Evolutionary conservation across 768 basidiomycete species (phyloP).

Genomic region (Collybiopsis confluens): DNA sequence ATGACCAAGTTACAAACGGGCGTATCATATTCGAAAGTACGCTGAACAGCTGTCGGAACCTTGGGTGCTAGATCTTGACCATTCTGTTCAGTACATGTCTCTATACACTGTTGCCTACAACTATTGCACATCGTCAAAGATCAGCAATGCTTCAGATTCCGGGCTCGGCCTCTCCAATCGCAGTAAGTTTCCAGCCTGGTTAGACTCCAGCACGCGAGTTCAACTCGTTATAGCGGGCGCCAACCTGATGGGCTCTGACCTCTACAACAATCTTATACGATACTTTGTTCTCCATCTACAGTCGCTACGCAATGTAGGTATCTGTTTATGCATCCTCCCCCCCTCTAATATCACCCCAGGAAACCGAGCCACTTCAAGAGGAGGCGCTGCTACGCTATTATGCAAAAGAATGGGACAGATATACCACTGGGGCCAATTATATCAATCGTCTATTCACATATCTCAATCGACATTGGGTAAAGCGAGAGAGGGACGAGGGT

Average conservation of each 20-base stretch:
- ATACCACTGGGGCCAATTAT: slow-evolving; percentile 95
- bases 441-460: slow-evolving; percentile 98
- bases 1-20: slow-evolving; percentile 89
- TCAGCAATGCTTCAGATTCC: slow-evolving; percentile 16
- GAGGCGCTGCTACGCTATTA: slow-evolving; percentile 89
- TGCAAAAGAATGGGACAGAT: slow-evolving; percentile 90
- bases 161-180: slow-evolving; percentile 55
- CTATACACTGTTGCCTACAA: slow-evolving; percentile 93
- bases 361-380: slow-evolving; percentile 76
- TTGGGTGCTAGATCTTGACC: slow-evolving; percentile 6
- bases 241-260: slow-evolving; percentile 94
- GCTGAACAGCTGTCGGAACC: not conserved
- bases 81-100: slow-evolving; percentile 73
- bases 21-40: slow-evolving; percentile 73
- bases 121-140: slow-evolving; percentile 90
- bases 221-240: slow-evolving; percentile 63
- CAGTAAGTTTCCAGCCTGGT: slow-evolving; percentile 48
- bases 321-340: not conserved
- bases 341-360: slow-evolving; percentile 35
- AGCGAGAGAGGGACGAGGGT: slow-evolving; percentile 95
- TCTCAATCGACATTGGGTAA: slow-evolving; percentile 99
- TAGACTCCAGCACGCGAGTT: slow-evolving; percentile 33
- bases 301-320: slow-evolving; percentile 45
- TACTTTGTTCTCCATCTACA: slow-evolving; percentile 87
- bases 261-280: slow-evolving; percentile 90